Evolutionary conservation across 108 stramenopile genomes (phyloP).

Genomic region (Schizochytrium sp.): DNA sequence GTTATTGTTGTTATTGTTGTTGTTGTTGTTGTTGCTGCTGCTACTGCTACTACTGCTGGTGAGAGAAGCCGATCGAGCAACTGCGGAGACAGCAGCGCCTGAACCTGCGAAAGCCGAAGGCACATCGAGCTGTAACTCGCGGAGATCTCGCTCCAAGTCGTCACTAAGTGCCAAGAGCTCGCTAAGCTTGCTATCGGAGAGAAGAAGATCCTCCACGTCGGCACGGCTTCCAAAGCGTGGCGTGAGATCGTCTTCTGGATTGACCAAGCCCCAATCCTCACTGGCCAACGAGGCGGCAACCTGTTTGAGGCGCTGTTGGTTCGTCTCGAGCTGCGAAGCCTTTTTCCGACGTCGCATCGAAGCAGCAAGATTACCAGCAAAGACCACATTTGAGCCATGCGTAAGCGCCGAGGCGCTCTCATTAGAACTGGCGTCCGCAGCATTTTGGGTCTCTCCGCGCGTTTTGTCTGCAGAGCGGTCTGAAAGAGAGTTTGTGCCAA

Average conservation of each 20-base stretch:
- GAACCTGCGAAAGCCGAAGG: neutral
- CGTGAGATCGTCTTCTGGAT: neutral
- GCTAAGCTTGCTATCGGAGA: neutral
- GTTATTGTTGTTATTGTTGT: too few species aligned
- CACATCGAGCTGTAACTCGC: neutral
- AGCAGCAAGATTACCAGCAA: neutral
- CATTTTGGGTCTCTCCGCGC: neutral
- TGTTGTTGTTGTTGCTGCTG: too few species aligned
- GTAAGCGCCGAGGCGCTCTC: neutral
- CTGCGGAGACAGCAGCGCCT: too few species aligned
- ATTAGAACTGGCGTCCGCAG: neutral
- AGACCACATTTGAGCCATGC: neutral
- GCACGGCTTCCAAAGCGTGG: neutral
- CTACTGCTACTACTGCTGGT: too few species aligned
- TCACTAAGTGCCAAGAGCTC: neutral
- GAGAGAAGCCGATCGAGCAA: too few species aligned
- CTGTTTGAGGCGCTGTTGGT: neutral
- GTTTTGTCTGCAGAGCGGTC: too few species aligned
- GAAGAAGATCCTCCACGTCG: neutral
- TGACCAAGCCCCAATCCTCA: neutral
- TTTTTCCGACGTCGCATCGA: neutral
- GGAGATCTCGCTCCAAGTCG: neutral
- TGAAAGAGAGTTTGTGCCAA: neutral
- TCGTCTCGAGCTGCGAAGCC: neutral
- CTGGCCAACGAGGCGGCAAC: neutral